Evolutionary conservation across 345 rosid genomes (phyloP).

Genomic region (Linum trigynum): DNA sequence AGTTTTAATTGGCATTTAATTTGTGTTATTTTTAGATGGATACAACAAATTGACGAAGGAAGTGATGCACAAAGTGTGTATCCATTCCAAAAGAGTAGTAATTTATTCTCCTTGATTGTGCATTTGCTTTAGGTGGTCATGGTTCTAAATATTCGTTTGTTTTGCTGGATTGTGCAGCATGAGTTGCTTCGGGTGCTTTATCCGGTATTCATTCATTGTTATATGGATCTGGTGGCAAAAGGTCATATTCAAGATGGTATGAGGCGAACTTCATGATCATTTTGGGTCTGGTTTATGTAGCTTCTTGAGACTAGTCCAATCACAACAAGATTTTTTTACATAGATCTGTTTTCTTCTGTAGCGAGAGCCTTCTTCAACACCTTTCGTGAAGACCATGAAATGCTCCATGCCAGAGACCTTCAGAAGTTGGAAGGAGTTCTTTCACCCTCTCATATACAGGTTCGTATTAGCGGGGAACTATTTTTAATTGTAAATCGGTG

Average conservation of each 20-base stretch:
- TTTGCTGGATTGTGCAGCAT: conserved; percentile 42
- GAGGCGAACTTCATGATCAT: conserved; percentile 3
- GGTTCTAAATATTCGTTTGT: background rate
- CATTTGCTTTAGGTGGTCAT: background rate
- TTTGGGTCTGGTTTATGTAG: conserved; percentile 2
- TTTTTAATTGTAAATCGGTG: too few species aligned
- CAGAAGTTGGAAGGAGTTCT: conserved; percentile 93
- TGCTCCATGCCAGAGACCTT: conserved; percentile 81
- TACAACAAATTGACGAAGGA: too few species aligned
- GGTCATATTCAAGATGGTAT: conserved; percentile 78
- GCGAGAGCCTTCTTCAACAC: conserved; percentile 68
- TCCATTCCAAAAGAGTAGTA: background rate
- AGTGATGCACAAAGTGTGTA: too few species aligned
- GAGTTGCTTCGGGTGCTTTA: conserved; percentile 93
- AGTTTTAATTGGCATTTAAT: background rate
- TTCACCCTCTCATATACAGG: conserved; percentile 90
- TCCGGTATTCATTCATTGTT: conserved; percentile 89
- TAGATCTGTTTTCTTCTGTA: conserved; percentile 9
- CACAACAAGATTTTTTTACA: background rate
- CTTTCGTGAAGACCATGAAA: conserved; percentile 82
- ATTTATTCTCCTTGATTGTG: background rate
- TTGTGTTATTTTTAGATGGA: too few species aligned
- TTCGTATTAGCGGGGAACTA: conserved; percentile 11
- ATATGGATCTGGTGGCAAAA: conserved; percentile 83
- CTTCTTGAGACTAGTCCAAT: background rate